These are phyloP conservation scores for Clarkia xantiana DNA, from an alignment of 345 rosid genomes.

Conservation along the genomic window DNA sequence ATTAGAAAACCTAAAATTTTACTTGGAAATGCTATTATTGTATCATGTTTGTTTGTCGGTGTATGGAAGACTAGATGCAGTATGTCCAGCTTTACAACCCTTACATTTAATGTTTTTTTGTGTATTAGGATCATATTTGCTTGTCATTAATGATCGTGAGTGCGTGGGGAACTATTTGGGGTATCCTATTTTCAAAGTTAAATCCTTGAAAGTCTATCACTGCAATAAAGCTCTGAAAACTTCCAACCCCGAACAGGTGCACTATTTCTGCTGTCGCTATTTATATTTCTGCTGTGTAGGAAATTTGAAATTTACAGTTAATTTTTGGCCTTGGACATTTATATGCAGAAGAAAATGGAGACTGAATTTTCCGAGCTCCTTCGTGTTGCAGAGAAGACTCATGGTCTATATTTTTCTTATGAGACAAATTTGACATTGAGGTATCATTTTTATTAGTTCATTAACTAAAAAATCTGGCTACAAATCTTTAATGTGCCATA, in stretches of 20 bases:
- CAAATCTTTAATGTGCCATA: no score
- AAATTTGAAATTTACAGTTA: background rate
- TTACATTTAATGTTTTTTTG: background rate
- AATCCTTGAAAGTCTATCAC: slow-evolving; percentile 67
- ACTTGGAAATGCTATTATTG: no score
- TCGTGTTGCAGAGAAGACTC: slow-evolving; percentile 54
- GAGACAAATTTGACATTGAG: slow-evolving; percentile 80
- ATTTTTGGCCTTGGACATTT: background rate
- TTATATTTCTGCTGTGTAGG: background rate
- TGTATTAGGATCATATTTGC: slow-evolving; percentile 64
- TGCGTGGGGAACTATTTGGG: slow-evolving; percentile 76
- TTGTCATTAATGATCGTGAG: slow-evolving; percentile 63
- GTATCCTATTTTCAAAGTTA: slow-evolving; percentile 65
- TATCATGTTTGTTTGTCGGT: no score
- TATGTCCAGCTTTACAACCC: no score
- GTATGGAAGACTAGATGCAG: no score
- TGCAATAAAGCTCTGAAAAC: slow-evolving; percentile 70
- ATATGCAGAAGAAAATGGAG: slow-evolving; percentile 71
- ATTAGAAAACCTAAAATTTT: no score
- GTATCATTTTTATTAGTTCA: slow-evolving; percentile 13
- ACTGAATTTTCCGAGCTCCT: slow-evolving; percentile 59
- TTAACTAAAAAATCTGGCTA: no score
- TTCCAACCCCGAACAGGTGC: slow-evolving; percentile 70
- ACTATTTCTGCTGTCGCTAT: background rate
- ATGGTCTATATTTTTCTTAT: slow-evolving; percentile 82